Evolutionary conservation across 371 early-diverging fungal genomes (phyloP), one percentile per base, ranked within the genome.

Genomic region (Apophysomyces sp.): DNA sequence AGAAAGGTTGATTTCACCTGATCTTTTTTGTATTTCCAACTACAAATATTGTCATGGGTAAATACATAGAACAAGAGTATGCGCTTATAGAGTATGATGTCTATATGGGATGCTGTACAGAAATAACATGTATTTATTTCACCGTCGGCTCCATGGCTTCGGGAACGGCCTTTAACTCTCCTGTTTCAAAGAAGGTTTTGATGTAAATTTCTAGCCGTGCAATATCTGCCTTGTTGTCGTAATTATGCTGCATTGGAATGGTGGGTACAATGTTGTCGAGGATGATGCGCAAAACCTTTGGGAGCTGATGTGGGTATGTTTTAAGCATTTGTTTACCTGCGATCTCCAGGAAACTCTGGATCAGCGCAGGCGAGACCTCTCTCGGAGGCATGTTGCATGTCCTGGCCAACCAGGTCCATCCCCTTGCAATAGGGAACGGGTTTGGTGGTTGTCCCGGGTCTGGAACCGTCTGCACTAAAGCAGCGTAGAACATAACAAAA

Each of bases 391-490:
- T 68, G 59, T 94, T 94, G 26, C 89, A 60, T 11, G 94, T 85
- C 18, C 92, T 78, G 0, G 94, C 87, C 27, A 94, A 63, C 94
- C 94, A 83, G 4, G 77, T 76, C 96, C 95, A 96, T 0, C 81
- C 93, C 18, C 87, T 69, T 6, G 78, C 71, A 3, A 95, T 76
- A 0, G 84, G 80, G 37, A 87, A 71, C 3, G 80, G 67, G 44
- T 90, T 90, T 34, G 68, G 65, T 0, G 80, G 82, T 29, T 76
- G 79, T 39, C 72, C 57, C 13, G 73, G 49, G 6, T 71, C 64
- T 2, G 86, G 80, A 13, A 58, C 68, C 0, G 88, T 89, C 64
- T 93, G 93, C 37, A 89, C 70, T 12, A 94, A 76, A 0, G 92
- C 95, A 5, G 86, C 91, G 66, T 84, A 94, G 15, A 96, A 73